These are phyloP conservation scores for Aspergillus cejpii DNA, from an alignment of 2,329 filamentous ascomycete genomes.

Conservation along the genomic window DNA sequence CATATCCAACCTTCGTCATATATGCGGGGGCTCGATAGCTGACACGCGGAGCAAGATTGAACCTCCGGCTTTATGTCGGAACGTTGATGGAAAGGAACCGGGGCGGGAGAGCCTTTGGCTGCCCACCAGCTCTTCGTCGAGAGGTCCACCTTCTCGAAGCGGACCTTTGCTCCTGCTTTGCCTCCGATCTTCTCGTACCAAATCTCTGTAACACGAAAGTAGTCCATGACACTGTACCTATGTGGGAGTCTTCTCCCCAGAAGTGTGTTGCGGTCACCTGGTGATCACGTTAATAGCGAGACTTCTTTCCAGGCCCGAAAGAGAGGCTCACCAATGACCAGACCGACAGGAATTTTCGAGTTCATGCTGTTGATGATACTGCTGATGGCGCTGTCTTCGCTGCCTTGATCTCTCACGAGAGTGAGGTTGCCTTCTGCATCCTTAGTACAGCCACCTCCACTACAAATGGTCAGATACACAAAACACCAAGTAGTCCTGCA, in stretches of 20 bases:
- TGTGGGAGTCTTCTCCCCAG: slow-evolving; percentile 49
- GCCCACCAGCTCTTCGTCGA: slow-evolving; percentile 55
- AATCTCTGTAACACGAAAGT: slow-evolving; percentile 61
- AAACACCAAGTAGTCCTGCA: background rate
- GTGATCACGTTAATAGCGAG: slow-evolving; percentile 21
- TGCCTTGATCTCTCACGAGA: slow-evolving; percentile 44
- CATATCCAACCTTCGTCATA: slow-evolving; percentile 54
- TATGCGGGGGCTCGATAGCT: slow-evolving; percentile 26
- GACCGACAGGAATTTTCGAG: slow-evolving; percentile 47
- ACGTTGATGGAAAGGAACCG: slow-evolving; percentile 25
- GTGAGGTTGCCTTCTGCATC: slow-evolving; percentile 45
- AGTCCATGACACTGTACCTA: slow-evolving; percentile 60
- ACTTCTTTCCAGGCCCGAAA: background rate
- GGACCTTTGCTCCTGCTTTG: slow-evolving; percentile 49
- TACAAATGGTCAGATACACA: slow-evolving; percentile 24
- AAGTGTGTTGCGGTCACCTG: slow-evolving; percentile 48
- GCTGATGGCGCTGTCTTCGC: slow-evolving; percentile 31
- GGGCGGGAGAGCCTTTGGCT: slow-evolving; percentile 26
- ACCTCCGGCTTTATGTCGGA: slow-evolving; percentile 20
- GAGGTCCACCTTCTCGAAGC: slow-evolving; percentile 59
- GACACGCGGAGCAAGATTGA: slow-evolving; percentile 40
- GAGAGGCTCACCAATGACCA: slow-evolving; percentile 47
- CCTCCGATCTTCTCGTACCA: slow-evolving; percentile 55
- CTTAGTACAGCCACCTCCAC: slow-evolving; percentile 49
- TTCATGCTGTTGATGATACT: slow-evolving; percentile 45